Evolutionary conservation across 768 basidiomycete species (phyloP).

Genomic region (Lentinus brumalis): DNA sequence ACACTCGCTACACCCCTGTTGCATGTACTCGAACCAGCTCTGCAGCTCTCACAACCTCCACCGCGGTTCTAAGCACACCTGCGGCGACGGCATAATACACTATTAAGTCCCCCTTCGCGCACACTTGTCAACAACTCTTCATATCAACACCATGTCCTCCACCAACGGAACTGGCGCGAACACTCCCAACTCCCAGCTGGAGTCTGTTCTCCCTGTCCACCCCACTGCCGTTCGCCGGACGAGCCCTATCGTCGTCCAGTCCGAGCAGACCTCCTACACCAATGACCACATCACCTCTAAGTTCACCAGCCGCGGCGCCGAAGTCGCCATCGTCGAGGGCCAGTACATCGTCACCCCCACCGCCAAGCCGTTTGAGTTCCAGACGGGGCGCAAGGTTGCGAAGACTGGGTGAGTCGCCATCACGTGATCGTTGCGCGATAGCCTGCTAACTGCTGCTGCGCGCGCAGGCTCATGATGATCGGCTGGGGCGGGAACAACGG

Average conservation of each 20-base stretch:
- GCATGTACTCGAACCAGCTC: slow-evolving; percentile 97
- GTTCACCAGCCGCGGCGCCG: slow-evolving; percentile 79
- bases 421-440: background rate
- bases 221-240: slow-evolving; percentile 84
- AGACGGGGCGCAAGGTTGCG: slow-evolving; percentile 80
- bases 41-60: slow-evolving; percentile 86
- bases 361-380: slow-evolving; percentile 84
- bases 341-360: slow-evolving; percentile 81
- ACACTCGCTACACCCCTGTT: slow-evolving; percentile 31
- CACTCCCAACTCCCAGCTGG: slow-evolving; percentile 73
- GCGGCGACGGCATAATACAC: slow-evolving; percentile 62
- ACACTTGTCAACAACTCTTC: background rate
- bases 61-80: slow-evolving; percentile 85
- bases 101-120: slow-evolving; percentile 33
- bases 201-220: slow-evolving; percentile 71
- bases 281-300: slow-evolving; percentile 83
- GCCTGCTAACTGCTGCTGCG: slow-evolving; percentile 13
- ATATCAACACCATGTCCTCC: slow-evolving; percentile 23
- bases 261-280: slow-evolving; percentile 78
- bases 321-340: slow-evolving; percentile 69
- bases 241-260: slow-evolving; percentile 76
- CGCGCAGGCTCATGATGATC: slow-evolving; percentile 87
- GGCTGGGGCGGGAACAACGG: slow-evolving; percentile 99
- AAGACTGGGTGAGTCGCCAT: slow-evolving; percentile 79
- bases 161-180: slow-evolving; percentile 56